Percentiles rank a stretch among this genome's conserved stretches.
Evolutionary conservation across 2,329 filamentous ascomycete genomes (phyloP).

Genomic region (Sclerotiophoma versabilis): DNA sequence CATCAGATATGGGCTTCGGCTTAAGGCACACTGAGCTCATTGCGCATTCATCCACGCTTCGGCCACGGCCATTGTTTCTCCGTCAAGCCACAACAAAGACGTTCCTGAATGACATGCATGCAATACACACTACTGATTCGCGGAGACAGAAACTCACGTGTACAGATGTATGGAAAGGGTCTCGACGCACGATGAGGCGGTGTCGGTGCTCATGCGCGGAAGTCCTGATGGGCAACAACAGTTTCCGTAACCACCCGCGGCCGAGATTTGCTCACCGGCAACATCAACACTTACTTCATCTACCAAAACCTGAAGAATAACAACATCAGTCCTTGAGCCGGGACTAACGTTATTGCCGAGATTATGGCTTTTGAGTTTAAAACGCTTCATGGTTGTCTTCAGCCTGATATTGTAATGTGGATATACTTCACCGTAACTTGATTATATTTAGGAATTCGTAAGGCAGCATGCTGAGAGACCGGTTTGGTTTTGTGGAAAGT

Average conservation of each 20-base stretch:
- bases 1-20: background rate
- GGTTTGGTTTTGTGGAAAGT: too few species aligned
- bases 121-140: background rate
- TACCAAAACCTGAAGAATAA: background rate
- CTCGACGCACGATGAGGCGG: constrained; percentile 1
- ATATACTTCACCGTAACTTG: background rate
- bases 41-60: constrained; percentile 1
- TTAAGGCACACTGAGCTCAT: constrained; percentile 9
- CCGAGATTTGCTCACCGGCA: constrained; percentile 8
- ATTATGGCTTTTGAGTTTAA: background rate
- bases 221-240: constrained; percentile 6
- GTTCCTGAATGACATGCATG: constrained; percentile 3
- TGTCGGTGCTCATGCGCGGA: constrained; percentile 10
- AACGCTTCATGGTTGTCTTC: too few species aligned
- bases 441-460: too few species aligned
- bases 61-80: constrained; percentile 2
- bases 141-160: background rate
- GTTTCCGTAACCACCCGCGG: constrained; percentile 13
- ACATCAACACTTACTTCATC: background rate
- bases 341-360: background rate
- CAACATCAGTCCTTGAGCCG: background rate
- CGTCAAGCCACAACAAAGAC: background rate
- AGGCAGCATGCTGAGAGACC: too few species aligned
- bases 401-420: background rate
- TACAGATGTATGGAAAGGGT: background rate